phyloP scores from a whole-genome alignment of 2,329 filamentous ascomycete species.

The Talaromyces amestolkiae region DNA sequence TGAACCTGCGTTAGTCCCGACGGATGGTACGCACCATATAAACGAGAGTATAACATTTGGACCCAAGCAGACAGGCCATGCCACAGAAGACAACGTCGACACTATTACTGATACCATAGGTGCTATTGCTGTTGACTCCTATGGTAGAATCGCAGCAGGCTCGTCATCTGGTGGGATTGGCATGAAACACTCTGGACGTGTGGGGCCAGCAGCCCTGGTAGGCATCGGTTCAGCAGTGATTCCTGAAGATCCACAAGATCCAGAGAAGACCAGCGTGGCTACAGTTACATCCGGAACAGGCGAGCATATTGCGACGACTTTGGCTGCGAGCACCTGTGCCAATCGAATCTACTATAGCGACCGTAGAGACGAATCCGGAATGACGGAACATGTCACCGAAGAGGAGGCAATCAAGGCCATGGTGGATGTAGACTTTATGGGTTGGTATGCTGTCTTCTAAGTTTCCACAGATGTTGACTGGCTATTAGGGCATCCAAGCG shows the following conservation, averaged over 20 bases:
- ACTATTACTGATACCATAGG: slow-evolving; percentile 91
- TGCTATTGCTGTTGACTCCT: slow-evolving; percentile 84
- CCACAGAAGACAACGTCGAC: slow-evolving; percentile 45
- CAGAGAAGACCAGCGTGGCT: slow-evolving; percentile 68
- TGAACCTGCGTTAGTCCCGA: neutral
- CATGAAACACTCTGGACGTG: slow-evolving; percentile 91
- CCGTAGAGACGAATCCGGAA: slow-evolving; percentile 59
- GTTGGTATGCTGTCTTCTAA: slow-evolving; percentile 38
- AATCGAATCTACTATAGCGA: slow-evolving; percentile 74
- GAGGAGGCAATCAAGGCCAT: slow-evolving; percentile 76
- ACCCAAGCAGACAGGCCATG: neutral
- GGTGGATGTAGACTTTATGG: slow-evolving; percentile 87
- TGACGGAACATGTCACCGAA: slow-evolving; percentile 65
- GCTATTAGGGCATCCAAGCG: slow-evolving; percentile 68
- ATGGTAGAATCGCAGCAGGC: slow-evolving; percentile 84
- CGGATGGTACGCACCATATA: slow-evolving; percentile 13
- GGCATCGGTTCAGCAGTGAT: slow-evolving; percentile 88
- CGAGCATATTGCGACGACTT: slow-evolving; percentile 95
- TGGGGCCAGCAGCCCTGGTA: slow-evolving; percentile 89
- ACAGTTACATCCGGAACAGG: slow-evolving; percentile 91
- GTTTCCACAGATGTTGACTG: neutral
- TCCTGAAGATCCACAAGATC: slow-evolving; percentile 69
- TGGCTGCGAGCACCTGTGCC: slow-evolving; percentile 83
- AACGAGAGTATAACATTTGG: neutral
- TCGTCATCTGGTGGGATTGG: slow-evolving; percentile 97